Evolutionary conservation across 495 filamentous ascomycete genomes (phyloP).

Genomic region (Podospora australis): DNA sequence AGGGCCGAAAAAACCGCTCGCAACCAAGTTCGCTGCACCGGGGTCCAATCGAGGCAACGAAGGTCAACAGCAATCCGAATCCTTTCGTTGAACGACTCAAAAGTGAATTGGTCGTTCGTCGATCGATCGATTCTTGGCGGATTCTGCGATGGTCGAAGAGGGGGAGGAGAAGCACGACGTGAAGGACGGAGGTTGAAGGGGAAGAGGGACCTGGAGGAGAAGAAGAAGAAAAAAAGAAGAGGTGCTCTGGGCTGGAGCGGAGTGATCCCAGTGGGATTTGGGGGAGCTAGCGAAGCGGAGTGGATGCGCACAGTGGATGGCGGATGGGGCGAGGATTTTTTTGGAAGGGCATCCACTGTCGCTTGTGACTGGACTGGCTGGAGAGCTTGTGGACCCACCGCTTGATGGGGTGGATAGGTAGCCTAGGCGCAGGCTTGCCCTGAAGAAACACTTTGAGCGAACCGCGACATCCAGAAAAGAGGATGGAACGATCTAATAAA

Average conservation of each 20-base stretch:
- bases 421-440: constrained; percentile 8
- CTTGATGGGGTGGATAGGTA: too few species aligned
- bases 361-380: constrained; percentile 1
- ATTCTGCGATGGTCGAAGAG: constrained; percentile 17
- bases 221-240: constrained; percentile 21
- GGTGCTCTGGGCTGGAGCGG: constrained; percentile 16
- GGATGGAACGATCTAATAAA: too few species aligned
- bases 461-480: not conserved
- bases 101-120: constrained; percentile 37
- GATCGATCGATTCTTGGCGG: constrained; percentile 23
- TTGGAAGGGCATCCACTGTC: not conserved
- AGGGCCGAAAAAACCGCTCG: constrained; percentile 16
- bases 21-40: constrained; percentile 5
- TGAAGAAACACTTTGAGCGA: not conserved
- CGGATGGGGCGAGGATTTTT: constrained; percentile 13
- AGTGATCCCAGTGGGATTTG: constrained; percentile 14
- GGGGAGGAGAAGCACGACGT: constrained; percentile 18
- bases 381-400: too few species aligned
- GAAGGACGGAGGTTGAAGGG: constrained; percentile 17
- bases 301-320: constrained; percentile 7
- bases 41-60: constrained; percentile 19
- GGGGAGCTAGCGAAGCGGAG: constrained; percentile 8
- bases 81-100: constrained; percentile 31
- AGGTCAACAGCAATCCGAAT: constrained; percentile 24
- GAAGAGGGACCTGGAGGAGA: constrained; percentile 17